phyloP scores from a whole-genome alignment of 1,284 basidiomycete species.

The Trichosporon asahii region DNA sequence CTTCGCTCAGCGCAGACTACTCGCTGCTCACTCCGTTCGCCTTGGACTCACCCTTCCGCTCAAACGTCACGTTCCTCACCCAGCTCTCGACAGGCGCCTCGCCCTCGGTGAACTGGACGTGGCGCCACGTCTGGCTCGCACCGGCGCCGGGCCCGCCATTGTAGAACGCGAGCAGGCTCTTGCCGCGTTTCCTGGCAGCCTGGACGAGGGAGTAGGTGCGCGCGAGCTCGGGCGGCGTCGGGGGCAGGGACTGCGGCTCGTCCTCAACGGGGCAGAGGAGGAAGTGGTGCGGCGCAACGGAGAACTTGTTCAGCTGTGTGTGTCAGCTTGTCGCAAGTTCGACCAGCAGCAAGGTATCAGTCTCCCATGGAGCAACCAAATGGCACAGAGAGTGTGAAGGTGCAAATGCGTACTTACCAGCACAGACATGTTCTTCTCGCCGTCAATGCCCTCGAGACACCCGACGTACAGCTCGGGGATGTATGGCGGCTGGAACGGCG shows the following conservation, averaged over 20 bases:
- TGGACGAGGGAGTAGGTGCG: conserved; percentile 66
- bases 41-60: conserved; percentile 59
- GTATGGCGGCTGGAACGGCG: conserved; percentile 80
- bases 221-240: conserved; percentile 71
- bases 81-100: conserved; percentile 69
- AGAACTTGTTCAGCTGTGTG: conserved; percentile 55
- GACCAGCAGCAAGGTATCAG: too few species aligned
- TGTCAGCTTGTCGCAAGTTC: too few species aligned
- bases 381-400: background rate
- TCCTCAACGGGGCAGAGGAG: conserved; percentile 55
- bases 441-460: conserved; percentile 63
- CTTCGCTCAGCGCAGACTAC: too few species aligned
- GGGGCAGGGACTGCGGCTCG: conserved; percentile 66
- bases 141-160: conserved; percentile 79
- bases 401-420: conserved; percentile 59
- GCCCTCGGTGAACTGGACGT: conserved; percentile 73
- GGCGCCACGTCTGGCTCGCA: conserved; percentile 82
- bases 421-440: conserved; percentile 64
- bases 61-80: conserved; percentile 60
- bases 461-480: conserved; percentile 68
- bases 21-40: background rate
- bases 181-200: conserved; percentile 58
- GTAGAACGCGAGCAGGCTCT: conserved; percentile 71
- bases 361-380: too few species aligned
- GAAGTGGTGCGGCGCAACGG: conserved; percentile 76